Evolutionary conservation across 2,329 filamentous ascomycete genomes (phyloP).

Genomic region (Fusarium penzigii): DNA sequence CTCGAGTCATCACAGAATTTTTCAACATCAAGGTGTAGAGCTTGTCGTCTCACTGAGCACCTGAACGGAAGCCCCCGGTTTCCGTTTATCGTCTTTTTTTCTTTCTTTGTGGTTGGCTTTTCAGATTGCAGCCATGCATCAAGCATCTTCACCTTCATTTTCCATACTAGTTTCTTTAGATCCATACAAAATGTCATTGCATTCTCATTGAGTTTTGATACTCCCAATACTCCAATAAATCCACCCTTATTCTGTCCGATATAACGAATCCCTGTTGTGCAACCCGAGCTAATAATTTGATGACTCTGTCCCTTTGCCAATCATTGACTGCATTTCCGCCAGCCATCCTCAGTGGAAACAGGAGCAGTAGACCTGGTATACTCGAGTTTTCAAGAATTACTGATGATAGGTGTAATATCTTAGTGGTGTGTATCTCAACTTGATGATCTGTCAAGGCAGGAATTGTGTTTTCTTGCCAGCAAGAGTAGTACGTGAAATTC

Average conservation of each 20-base stretch:
- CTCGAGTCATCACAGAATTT: slow-evolving; percentile 32
- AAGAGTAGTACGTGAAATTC: slow-evolving; percentile 26
- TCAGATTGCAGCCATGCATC: too few species aligned
- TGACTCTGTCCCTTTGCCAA: not conserved
- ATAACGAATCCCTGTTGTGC: slow-evolving; percentile 25
- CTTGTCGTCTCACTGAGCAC: not conserved
- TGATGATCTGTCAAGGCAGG: slow-evolving; percentile 8
- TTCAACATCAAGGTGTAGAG: slow-evolving; percentile 28
- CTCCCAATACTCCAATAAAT: slow-evolving; percentile 25
- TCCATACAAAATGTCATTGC: not conserved
- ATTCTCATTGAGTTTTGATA: slow-evolving; percentile 1
- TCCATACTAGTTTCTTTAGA: not conserved
- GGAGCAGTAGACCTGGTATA: slow-evolving; percentile 18
- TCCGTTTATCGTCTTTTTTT: not conserved
- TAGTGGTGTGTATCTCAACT: not conserved
- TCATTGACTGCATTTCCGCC: slow-evolving; percentile 4
- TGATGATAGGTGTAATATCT: not conserved
- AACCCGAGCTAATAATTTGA: slow-evolving; percentile 10
- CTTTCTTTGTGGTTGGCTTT: not conserved
- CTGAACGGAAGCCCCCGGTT: not conserved
- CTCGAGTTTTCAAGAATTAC: slow-evolving; percentile 5
- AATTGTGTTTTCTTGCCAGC: slow-evolving; percentile 12
- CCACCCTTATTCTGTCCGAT: slow-evolving; percentile 20
- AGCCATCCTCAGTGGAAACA: slow-evolving; percentile 29
- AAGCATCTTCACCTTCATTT: not conserved